Percentiles rank a stretch among this genome's conserved stretches.
phyloP scores from a whole-genome alignment of 2,329 filamentous ascomycete genomes.

The Coniochaeta hoffmannii region DNA sequence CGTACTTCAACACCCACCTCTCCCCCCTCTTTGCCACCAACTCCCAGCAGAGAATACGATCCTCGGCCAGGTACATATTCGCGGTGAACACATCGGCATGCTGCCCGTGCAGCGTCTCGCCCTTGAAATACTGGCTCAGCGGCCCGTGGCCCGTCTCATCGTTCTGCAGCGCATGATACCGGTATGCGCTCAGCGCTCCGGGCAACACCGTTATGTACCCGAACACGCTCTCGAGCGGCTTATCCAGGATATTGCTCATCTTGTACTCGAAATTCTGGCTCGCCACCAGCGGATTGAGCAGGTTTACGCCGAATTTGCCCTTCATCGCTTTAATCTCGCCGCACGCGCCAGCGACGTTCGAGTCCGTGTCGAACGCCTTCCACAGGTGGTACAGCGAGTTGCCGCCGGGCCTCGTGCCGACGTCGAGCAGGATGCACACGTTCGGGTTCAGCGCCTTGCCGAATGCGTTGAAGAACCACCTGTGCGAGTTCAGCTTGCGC shows the following conservation, averaged over 20 bases:
- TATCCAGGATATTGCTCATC: constrained; percentile 98
- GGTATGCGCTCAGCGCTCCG: constrained; percentile 88
- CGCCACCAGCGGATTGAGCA: constrained; percentile 90
- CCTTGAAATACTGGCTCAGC: constrained; percentile 97
- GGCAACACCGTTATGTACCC: constrained; percentile 97
- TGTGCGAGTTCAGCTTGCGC: constrained; percentile 96
- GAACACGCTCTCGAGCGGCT: constrained; percentile 93
- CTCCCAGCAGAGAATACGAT: constrained; percentile 52
- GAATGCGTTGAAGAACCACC: constrained; percentile 99
- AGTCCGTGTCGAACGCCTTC: constrained; percentile 98
- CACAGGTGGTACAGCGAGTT: constrained; percentile 96
- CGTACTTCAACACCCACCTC: constrained; percentile 96
- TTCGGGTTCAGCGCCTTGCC: constrained; percentile 89
- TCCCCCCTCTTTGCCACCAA: constrained; percentile 91
- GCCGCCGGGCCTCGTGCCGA: constrained; percentile 82
- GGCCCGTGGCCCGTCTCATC: constrained; percentile 93
- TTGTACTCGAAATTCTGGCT: constrained; percentile 99
- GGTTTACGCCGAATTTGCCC: constrained; percentile 71
- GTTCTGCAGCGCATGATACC: constrained; percentile 93
- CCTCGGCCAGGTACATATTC: constrained; percentile 2
- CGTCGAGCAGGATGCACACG: constrained; percentile 92
- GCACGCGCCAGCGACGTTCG: constrained; percentile 91
- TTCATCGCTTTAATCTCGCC: constrained; percentile 98
- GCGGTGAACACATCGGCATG: constrained; percentile 93
- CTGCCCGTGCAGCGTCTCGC: constrained; percentile 91